Conservation (phyloP, 2,329 filamentous ascomycete genomes). For the Alternaria postmessia region DNA sequence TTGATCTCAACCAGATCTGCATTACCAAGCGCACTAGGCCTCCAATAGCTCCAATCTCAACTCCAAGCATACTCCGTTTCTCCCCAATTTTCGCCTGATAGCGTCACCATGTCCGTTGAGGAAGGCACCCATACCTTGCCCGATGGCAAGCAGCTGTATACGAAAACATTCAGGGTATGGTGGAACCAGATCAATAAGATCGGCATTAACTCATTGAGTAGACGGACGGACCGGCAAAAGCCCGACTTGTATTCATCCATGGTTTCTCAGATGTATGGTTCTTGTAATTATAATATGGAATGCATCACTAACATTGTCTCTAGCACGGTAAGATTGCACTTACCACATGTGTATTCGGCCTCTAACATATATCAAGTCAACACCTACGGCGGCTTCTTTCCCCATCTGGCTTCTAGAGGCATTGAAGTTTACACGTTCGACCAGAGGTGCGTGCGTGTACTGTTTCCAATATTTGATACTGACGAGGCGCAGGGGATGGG, state of each 20-base stretch:
- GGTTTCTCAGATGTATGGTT: conserved; percentile 75
- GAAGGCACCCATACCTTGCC: conserved; percentile 62
- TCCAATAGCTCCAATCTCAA: background rate
- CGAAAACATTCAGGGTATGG: conserved; percentile 67
- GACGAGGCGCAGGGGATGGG: conserved; percentile 73
- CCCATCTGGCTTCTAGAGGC: conserved; percentile 70
- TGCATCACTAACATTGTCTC: conserved; percentile 5
- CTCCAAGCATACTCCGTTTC: background rate
- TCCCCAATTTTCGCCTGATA: background rate
- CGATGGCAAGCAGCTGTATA: conserved; percentile 65
- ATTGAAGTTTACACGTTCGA: conserved; percentile 83
- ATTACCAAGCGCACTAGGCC: background rate
- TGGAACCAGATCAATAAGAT: conserved; percentile 10
- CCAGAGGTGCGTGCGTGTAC: conserved; percentile 63
- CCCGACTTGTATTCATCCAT: conserved; percentile 83
- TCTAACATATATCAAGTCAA: conserved; percentile 60
- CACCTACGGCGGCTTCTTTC: conserved; percentile 78
- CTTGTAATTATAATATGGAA: background rate
- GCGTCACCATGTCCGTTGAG: conserved; percentile 50
- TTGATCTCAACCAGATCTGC: background rate
- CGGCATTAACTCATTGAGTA: conserved; percentile 38
- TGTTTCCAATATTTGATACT: conserved; percentile 6
- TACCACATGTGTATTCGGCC: background rate
- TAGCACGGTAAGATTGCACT: conserved; percentile 21
- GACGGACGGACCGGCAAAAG: conserved; percentile 67